Evolutionary conservation across 176 grass and related monocot species (phyloP), one percentile per base, ranked within the genome.

Genomic region (Thalia dealbata): DNA sequence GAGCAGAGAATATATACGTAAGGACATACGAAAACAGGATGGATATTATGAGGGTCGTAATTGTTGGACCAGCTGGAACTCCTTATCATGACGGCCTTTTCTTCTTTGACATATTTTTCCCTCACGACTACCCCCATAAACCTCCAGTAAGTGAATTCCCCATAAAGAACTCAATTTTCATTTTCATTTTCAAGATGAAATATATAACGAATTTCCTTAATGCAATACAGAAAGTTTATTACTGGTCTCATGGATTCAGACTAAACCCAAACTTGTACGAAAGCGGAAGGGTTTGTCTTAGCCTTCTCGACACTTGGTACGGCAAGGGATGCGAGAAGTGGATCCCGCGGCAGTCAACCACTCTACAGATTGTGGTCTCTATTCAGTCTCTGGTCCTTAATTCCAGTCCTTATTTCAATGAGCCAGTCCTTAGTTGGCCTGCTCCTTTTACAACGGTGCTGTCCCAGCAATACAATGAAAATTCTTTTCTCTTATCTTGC

Each of bases 11-110:
- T 67, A 92, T 96, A 83, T 87, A 82, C 81, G 82, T 96, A 59
- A 81, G 92, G 87, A 77, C 81, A 63, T 92, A 89, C 22, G 92
- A 96, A 78, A 82, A 92, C 50, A 96, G 89, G 76, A 92, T 96
- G 92, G 86, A 91, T 43, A 75, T 96, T 16, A 77, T 96, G 80
- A 87, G 92, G 77, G 89, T 82, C 75, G 81, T 82, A 64, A 96
- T 92, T 60, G 67, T 92, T 64, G 92, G 92, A 82, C 82, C 84
- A 16, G 70, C 84, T 80, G 86, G 92, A 79, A 96, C 89, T 72
- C 92, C 92, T 72, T 89, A 91, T 80, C 88, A 92, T 70, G 86
- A 96, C 1, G 86, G 86, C 2, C 76, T 96, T 46, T 91, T 87
- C 74, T 96, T 96, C 78, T 92, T 96, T 70, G 84, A 91, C 84